phyloP scores from a whole-genome alignment of 1,139 yeast species.

The Magnusiomyces paraingens region DNA sequence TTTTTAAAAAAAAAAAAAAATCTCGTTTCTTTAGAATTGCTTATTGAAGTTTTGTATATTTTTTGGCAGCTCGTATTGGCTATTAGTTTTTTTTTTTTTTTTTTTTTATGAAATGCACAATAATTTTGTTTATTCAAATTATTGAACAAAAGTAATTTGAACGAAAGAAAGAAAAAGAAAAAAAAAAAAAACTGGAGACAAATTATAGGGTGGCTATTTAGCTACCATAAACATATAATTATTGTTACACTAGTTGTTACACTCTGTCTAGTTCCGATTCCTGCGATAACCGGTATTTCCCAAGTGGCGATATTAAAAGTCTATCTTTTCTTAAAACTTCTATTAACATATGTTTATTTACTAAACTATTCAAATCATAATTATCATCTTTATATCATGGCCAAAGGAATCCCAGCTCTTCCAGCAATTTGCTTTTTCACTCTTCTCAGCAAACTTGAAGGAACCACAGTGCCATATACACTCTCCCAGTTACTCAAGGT shows the following conservation, averaged over 20 bases:
- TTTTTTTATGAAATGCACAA: too few relatives aligned
- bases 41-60: conserved; percentile 1
- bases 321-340: too few relatives aligned
- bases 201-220: too few relatives aligned
- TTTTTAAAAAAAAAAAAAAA: not conserved
- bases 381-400: not conserved
- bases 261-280: too few relatives aligned
- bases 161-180: too few relatives aligned
- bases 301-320: too few relatives aligned
- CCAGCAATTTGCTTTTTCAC: conserved; percentile 3
- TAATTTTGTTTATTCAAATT: too few relatives aligned
- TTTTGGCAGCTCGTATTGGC: conserved; percentile 9
- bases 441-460: not conserved
- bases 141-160: too few relatives aligned
- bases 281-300: too few relatives aligned
- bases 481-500: not conserved
- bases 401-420: not conserved
- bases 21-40: not conserved
- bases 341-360: too few relatives aligned
- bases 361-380: too few relatives aligned
- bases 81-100: conserved; percentile 14
- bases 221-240: not conserved
- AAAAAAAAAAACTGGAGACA: too few relatives aligned
- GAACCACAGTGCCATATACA: not conserved
- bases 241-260: not conserved